Conservation (phyloP, 768 basidiomycete species). For the Ephemerocybe angulata region DNA sequence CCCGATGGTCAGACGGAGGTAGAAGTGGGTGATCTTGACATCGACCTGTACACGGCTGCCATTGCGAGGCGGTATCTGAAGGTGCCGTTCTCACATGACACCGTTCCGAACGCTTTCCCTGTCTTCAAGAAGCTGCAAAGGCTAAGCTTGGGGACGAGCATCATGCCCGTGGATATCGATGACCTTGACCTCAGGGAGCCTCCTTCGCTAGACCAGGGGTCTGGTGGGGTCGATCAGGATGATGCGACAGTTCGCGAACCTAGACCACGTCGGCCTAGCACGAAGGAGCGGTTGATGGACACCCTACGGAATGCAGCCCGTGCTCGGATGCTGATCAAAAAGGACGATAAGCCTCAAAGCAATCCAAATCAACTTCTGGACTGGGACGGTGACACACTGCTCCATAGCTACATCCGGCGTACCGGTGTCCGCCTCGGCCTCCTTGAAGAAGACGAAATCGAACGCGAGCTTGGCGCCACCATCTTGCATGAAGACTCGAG, state of each 20-base stretch:
- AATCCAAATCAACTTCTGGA: too few species aligned
- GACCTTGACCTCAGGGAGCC: not conserved
- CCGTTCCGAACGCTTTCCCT: slow-evolving; percentile 1
- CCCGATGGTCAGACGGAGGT: not conserved
- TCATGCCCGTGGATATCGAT: not conserved
- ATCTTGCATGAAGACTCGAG: not conserved
- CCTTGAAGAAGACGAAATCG: not conserved
- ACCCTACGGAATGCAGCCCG: not conserved
- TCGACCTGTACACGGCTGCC: not conserved
- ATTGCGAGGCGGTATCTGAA: not conserved
- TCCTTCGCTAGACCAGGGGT: not conserved
- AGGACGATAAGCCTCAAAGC: not conserved
- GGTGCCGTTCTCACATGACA: not conserved
- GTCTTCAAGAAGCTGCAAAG: slow-evolving; percentile 4
- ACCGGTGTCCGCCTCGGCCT: not conserved
- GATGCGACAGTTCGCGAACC: too few species aligned
- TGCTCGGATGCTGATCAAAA: not conserved
- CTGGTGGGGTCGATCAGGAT: not conserved
- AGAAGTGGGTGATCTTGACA: not conserved
- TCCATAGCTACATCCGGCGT: not conserved
- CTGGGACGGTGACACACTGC: not conserved
- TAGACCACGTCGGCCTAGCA: not conserved
- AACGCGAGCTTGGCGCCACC: not conserved
- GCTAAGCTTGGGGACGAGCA: slow-evolving; percentile 10
- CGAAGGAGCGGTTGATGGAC: not conserved